Conservation (phyloP, 495 filamentous ascomycete species). For the Hypoxylon crocopeplum region DNA sequence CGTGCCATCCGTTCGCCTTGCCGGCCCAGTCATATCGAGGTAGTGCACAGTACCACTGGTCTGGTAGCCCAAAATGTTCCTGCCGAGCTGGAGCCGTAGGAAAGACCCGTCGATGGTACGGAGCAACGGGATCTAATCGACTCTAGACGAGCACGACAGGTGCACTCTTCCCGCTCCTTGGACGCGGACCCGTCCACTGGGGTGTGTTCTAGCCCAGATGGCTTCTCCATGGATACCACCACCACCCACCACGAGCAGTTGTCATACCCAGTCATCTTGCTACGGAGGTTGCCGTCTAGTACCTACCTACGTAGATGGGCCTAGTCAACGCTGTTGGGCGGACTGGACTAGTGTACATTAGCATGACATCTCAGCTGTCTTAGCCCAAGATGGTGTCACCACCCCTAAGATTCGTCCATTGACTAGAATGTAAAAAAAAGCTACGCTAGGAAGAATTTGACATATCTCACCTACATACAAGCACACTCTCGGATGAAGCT, state of each 20-base stretch:
- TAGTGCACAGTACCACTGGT: slow-evolving; percentile 31
- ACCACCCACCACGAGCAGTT: slow-evolving; percentile 8
- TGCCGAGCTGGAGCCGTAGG: slow-evolving; percentile 2
- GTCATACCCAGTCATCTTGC: slow-evolving; percentile 18
- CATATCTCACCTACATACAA: slow-evolving; percentile 13
- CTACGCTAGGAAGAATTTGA: slow-evolving; percentile 12
- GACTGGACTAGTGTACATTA: slow-evolving; percentile 23
- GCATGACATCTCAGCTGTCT: slow-evolving; percentile 28
- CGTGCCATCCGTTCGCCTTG: slow-evolving; percentile 19
- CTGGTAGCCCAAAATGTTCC: slow-evolving; percentile 12
- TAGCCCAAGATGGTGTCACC: slow-evolving; percentile 18
- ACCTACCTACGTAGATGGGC: neutral
- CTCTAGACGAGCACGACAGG: slow-evolving; percentile 21
- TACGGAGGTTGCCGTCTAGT: slow-evolving; percentile 30
- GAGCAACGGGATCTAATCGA: slow-evolving; percentile 28
- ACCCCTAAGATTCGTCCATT: slow-evolving; percentile 13
- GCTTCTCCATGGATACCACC: too few relatives aligned
- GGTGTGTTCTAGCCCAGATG: slow-evolving; percentile 3
- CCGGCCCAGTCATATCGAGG: slow-evolving; percentile 23
- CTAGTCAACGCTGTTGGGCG: slow-evolving; percentile 1
- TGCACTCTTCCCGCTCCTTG: slow-evolving; percentile 13
- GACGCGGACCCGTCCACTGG: slow-evolving; percentile 8
- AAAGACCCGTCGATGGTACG: slow-evolving; percentile 13
- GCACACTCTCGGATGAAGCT: slow-evolving; percentile 31
- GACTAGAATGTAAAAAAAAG: slow-evolving; percentile 3